Percentiles rank a stretch among this genome's conserved stretches.
phyloP scores from a whole-genome alignment of 495 filamentous ascomycete species.

The Tuber indicum region DNA sequence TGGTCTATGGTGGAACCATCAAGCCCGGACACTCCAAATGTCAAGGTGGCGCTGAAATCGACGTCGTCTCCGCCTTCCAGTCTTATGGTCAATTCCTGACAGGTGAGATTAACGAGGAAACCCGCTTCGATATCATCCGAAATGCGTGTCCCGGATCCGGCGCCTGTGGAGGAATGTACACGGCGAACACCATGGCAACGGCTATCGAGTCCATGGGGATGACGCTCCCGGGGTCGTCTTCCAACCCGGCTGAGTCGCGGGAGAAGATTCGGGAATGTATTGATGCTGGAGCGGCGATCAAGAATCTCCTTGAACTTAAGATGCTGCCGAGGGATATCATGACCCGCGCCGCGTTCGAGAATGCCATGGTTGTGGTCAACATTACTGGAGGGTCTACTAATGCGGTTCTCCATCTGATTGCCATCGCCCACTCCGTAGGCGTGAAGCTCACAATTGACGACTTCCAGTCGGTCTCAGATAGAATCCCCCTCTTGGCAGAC shows the following conservation, averaged over 20 bases:
- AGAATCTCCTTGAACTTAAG: constrained; percentile 75
- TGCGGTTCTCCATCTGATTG: constrained; percentile 92
- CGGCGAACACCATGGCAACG: constrained; percentile 96
- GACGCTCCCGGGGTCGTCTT: constrained; percentile 87
- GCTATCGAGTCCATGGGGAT: constrained; percentile 97
- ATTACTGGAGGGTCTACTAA: constrained; percentile 96
- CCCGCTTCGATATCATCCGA: constrained; percentile 89
- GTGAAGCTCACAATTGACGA: constrained; percentile 93
- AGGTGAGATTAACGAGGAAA: constrained; percentile 82
- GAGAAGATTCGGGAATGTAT: constrained; percentile 83
- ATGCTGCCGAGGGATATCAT: constrained; percentile 85
- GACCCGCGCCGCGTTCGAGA: constrained; percentile 86
- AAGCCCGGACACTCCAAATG: constrained; percentile 75
- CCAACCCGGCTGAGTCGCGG: constrained; percentile 80
- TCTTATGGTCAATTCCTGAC: constrained; percentile 92
- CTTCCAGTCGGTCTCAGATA: constrained; percentile 90
- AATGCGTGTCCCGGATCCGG: constrained; percentile 89
- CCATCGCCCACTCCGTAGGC: constrained; percentile 89
- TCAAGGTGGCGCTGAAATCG: constrained; percentile 68
- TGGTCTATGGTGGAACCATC: constrained; percentile 97
- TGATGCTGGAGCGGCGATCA: constrained; percentile 76
- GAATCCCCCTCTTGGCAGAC: constrained; percentile 87
- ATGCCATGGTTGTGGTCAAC: constrained; percentile 92
- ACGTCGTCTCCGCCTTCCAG: constrained; percentile 96
- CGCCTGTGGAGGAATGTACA: constrained; percentile 98